phyloP scores from a whole-genome alignment of 805 yeast genomes.

The Starmerella tilneyi region DNA sequence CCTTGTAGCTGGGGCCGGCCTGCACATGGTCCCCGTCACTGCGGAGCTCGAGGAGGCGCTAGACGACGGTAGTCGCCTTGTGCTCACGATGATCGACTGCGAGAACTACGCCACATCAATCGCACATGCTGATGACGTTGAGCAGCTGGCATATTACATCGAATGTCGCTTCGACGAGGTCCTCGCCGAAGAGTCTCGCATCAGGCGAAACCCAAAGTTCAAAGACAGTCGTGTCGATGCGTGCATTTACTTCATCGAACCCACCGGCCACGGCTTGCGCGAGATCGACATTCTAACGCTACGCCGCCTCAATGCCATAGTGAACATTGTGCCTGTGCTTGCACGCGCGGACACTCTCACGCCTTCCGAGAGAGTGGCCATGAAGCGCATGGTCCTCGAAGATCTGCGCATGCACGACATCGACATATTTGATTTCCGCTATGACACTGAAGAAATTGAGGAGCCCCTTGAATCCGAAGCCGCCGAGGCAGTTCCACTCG shows the following conservation, averaged over 20 bases:
- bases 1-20: conserved; percentile 4
- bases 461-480: conserved; percentile 23
- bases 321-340: conserved; percentile 74
- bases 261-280: conserved; percentile 43
- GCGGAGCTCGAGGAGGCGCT: conserved; percentile 45
- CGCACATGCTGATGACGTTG: conserved; percentile 45
- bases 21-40: conserved; percentile 21
- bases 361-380: conserved; percentile 44
- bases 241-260: conserved; percentile 64
- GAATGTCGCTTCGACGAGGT: conserved; percentile 62
- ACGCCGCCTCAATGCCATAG: conserved; percentile 56
- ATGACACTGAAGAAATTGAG: conserved; percentile 48
- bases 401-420: conserved; percentile 54
- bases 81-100: conserved; percentile 53
- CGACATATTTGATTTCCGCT: conserved; percentile 65
- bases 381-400: conserved; percentile 45
- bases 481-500: conserved; percentile 54
- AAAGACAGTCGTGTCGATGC: conserved; percentile 67
- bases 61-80: conserved; percentile 32
- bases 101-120: conserved; percentile 70
- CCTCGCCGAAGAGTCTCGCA: conserved; percentile 63
- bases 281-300: conserved; percentile 70
- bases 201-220: conserved; percentile 59
- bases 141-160: conserved; percentile 46
- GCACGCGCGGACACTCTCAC: conserved; percentile 75